Base-by-base conservation (phyloP, 495 filamentous ascomycete species). In the Lasiosphaeria miniovina region DNA sequence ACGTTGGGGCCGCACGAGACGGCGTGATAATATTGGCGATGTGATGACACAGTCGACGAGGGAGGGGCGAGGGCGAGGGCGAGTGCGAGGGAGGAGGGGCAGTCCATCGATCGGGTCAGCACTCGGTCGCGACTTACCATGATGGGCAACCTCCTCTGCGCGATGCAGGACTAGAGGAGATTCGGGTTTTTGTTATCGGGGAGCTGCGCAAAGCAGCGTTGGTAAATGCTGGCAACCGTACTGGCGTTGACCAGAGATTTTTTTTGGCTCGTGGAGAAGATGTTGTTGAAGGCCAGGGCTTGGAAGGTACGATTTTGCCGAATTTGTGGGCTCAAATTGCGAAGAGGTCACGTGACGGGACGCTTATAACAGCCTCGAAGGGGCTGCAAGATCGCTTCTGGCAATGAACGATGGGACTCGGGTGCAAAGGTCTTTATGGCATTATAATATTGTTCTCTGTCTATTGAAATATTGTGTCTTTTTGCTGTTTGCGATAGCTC, bases 91-190 rank as follows among this genome's bases (percentile, higher is more conserved):
- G 34, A 46, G 7, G 43, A 5, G 43, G 1, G 8, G 15, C 12
- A n/a, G 11, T 4, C 14, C 35, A 15, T 11, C 32, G 17, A 51
- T 15, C 12, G 40, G 24, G 35, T 24, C 24, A 24, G 60, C 49
- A 14, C 61, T 43, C 41, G 34, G 48, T 54, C 35, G 32, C 34
- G 53, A 71, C 73, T 54, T 62, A 75, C 73, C 73, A 75, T 75
- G 63, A 65, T 75, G 73, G 73, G 73, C 71, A 64, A 73, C 53
- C 68, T 73, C 71, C 70, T 70, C 70, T 66, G 65, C 65, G 62
- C 63, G 58, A 54, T 50, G 64, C 65, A 65, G 63, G 61, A 68
- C 54, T 61, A 40, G 62, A 64, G 70, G 69, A 71, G 68, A 64
- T 64, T 24, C 24, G 24, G 24, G 24, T 63, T 53, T 55, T 55